Percentiles rank a stretch among this genome's conserved stretches.
Evolutionary conservation across 2,329 filamentous ascomycete species (phyloP).

Genomic region (Pseudohalonectria lignicola): DNA sequence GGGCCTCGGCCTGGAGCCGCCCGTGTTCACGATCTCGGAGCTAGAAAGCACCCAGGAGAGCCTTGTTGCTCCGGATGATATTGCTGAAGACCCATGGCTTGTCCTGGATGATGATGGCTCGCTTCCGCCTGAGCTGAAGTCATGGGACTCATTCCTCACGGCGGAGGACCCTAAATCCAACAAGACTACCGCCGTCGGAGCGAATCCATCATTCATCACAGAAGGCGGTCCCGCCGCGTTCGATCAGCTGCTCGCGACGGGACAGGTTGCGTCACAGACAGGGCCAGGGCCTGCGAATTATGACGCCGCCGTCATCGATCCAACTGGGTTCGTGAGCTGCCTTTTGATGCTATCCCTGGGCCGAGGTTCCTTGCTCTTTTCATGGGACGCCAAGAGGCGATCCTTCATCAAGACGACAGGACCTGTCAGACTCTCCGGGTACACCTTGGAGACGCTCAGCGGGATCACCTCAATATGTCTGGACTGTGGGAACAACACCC

Average conservation of each 20-base stretch:
- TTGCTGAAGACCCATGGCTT: conserved; percentile 36
- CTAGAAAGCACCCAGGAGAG: conserved; percentile 1
- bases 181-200: conserved; percentile 14
- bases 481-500: conserved; percentile 33
- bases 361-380: conserved; percentile 60
- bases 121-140: conserved; percentile 34
- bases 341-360: conserved; percentile 59
- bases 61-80: conserved; percentile 2
- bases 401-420: conserved; percentile 39
- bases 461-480: conserved; percentile 35
- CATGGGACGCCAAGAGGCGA: conserved; percentile 39
- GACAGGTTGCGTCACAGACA: conserved; percentile 26
- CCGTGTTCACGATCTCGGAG: background rate
- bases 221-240: conserved; percentile 58
- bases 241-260: conserved; percentile 45
- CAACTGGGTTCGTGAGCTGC: conserved; percentile 38
- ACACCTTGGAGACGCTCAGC: conserved; percentile 36
- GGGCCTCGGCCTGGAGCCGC: conserved; percentile 9
- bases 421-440: conserved; percentile 42
- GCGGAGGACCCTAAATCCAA: conserved; percentile 22
- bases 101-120: conserved; percentile 15
- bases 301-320: conserved; percentile 30
- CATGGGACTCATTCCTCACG: conserved; percentile 57
- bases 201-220: conserved; percentile 44
- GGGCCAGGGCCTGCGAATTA: conserved; percentile 25